These are phyloP conservation scores for Stylonectria norvegica DNA, from an alignment of 2,329 filamentous ascomycete genomes.

Conservation along the genomic window DNA sequence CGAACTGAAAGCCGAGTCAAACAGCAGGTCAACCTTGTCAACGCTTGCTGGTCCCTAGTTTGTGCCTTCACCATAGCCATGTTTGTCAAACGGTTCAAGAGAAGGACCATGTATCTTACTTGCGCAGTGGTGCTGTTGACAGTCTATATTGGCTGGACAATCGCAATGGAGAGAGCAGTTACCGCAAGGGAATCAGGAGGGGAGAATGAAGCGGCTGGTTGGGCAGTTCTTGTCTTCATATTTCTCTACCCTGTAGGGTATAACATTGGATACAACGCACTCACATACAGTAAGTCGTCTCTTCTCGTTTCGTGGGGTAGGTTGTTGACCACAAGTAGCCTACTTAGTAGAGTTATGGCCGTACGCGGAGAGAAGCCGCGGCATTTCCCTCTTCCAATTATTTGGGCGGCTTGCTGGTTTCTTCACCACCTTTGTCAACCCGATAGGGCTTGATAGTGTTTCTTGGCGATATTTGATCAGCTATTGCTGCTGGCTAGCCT, in stretches of 20 bases:
- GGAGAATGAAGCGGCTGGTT: conserved; percentile 32
- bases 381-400: conserved; percentile 49
- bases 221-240: conserved; percentile 51
- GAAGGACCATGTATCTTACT: conserved; percentile 37
- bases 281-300: conserved; percentile 50
- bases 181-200: conserved; percentile 25
- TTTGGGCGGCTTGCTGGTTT: conserved; percentile 32
- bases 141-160: conserved; percentile 54
- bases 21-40: conserved; percentile 21
- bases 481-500: conserved; percentile 25
- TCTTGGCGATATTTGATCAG: conserved; percentile 19
- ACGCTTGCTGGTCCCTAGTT: conserved; percentile 25
- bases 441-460: conserved; percentile 15
- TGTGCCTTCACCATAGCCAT: conserved; percentile 42
- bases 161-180: conserved; percentile 39
- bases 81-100: conserved; percentile 41
- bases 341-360: conserved; percentile 58
- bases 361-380: conserved; percentile 50
- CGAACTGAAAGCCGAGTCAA: conserved; percentile 9
- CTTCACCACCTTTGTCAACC: conserved; percentile 23
- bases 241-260: conserved; percentile 4
- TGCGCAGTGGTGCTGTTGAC: conserved; percentile 38
- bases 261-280: conserved; percentile 52
- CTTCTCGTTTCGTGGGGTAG: not conserved
- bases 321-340: conserved; percentile 18